Evolutionary conservation across 805 yeast species (phyloP), one percentile per base, ranked within the genome.

Genomic region (Ogataea pignaliae): DNA sequence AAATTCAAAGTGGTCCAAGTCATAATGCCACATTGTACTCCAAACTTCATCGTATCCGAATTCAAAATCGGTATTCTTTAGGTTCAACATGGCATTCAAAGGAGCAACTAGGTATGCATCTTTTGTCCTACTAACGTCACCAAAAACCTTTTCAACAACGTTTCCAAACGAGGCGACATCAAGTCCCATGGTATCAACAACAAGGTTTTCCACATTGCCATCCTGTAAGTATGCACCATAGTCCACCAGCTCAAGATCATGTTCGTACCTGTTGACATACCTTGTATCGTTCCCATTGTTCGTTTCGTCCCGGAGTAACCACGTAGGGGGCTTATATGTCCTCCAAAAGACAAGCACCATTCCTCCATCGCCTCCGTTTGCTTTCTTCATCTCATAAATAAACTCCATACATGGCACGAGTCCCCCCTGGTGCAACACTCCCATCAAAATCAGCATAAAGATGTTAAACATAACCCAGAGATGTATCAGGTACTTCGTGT

Each of bases 281-380:
- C 26, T 11, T 8, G 35, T 12, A 33, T n/a, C 38, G n/a, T 33
- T 18, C 13, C 40, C 26, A 17, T 39, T 29, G 35, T 31, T 15
- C 34, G 35, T 15, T 11, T 42, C 18, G n/a, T 42, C 42, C 2
- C 39, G 46, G 7, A 63, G 34, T 45, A 91, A 61, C 96, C 96
- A 93, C 4, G 88, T 76, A 3, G 99, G 98, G 0, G 98, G 97
- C 3, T 88, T 77, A 55, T 91, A 93, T 0, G 97, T 88, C 61
- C 88, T 81, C 98, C 98, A 91, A 88, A 95, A 91, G 5, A 91
- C 57, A 31, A 78, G 74, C 0, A 78, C 66, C 0, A 72, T 64
- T 3, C 61, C 42, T 3, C 65, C 59, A 1, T 33, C 3, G 1
- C 40, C 30, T n/a, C 44, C 7, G 49, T 16, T 52, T 41, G 3